Percentiles rank a stretch among this genome's conserved stretches.
phyloP scores from a whole-genome alignment of 768 basidiomycete species.

The Tricholomella constricta region DNA sequence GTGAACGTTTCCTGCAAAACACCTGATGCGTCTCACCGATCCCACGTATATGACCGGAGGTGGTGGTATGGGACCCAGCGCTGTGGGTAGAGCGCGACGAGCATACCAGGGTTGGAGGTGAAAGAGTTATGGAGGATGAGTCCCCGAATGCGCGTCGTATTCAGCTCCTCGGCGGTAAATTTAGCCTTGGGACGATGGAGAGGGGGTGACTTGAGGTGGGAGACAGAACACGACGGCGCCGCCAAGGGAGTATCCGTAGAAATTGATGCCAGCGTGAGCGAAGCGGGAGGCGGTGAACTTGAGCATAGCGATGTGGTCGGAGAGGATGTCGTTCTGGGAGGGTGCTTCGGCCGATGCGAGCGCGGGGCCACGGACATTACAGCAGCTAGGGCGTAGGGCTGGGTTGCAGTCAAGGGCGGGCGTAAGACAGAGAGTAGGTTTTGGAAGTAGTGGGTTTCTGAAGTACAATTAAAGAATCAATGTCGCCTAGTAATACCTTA shows the following conservation, averaged over 20 bases:
- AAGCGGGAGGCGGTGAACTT: conserved; percentile 32
- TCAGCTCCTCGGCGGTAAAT: background rate
- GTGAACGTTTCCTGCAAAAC: conserved; percentile 18
- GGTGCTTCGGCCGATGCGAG: conserved; percentile 44
- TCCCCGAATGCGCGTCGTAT: conserved; percentile 30
- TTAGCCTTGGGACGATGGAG: too few relatives aligned
- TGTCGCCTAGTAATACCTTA: conserved; percentile 25
- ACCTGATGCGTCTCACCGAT: conserved; percentile 46
- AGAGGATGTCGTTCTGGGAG: conserved; percentile 41
- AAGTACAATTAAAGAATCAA: too few relatives aligned
- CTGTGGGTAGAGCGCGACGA: conserved; percentile 47
- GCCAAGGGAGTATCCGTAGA: conserved; percentile 52
- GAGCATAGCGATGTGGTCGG: conserved; percentile 41
- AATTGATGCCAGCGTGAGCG: conserved; percentile 34
- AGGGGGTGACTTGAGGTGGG: conserved; percentile 18
- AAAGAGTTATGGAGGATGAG: conserved; percentile 54
- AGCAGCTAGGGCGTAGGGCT: conserved; percentile 48
- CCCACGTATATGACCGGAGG: conserved; percentile 42
- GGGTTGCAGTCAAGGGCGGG: conserved; percentile 18
- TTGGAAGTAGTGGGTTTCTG: conserved; percentile 42
- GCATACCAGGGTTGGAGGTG: conserved; percentile 47
- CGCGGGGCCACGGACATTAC: too few relatives aligned
- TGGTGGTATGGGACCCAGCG: conserved; percentile 52
- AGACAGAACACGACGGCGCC: conserved; percentile 45
- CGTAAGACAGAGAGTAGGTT: conserved; percentile 8